phyloP scores from a whole-genome alignment of 2,329 filamentous ascomycete species.

The Diplodia intermedia region DNA sequence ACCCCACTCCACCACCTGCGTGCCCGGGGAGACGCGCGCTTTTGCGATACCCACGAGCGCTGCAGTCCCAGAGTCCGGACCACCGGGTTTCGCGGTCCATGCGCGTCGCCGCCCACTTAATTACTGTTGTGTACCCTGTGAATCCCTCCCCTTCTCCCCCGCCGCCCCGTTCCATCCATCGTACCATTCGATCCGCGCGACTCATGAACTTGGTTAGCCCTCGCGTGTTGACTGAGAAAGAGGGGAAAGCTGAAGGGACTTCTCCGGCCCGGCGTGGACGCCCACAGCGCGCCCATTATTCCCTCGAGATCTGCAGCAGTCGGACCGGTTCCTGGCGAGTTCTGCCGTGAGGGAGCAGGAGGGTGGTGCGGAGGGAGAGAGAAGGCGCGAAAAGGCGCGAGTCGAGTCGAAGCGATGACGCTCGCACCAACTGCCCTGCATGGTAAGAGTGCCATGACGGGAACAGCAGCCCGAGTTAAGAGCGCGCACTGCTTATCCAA shows the following conservation, averaged over 20 bases:
- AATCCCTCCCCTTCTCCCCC: neutral
- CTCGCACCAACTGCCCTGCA: slow-evolving; percentile 7
- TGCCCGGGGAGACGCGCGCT: neutral
- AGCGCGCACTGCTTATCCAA: neutral
- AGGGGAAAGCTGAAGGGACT: no score
- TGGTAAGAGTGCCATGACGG: neutral
- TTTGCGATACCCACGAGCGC: neutral
- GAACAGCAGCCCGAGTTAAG: neutral
- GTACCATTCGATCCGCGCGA: slow-evolving; percentile 1
- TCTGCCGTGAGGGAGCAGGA: no score
- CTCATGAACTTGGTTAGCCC: neutral
- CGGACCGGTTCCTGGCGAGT: neutral
- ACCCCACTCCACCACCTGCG: neutral
- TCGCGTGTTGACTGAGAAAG: neutral
- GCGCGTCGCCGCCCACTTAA: neutral
- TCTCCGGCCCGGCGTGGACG: neutral
- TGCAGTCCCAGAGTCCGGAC: neutral
- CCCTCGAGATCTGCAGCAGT: neutral
- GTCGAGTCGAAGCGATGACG: neutral
- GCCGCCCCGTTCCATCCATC: neutral
- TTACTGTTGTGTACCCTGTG: slow-evolving; percentile 1
- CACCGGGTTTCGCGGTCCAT: neutral
- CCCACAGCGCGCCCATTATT: neutral
- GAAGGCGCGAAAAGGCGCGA: no score
- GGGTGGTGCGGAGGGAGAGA: no score